Evolutionary conservation across 768 basidiomycete genomes (phyloP), one percentile per base, ranked within the genome.

Genomic region (Mrakia gelida): DNA sequence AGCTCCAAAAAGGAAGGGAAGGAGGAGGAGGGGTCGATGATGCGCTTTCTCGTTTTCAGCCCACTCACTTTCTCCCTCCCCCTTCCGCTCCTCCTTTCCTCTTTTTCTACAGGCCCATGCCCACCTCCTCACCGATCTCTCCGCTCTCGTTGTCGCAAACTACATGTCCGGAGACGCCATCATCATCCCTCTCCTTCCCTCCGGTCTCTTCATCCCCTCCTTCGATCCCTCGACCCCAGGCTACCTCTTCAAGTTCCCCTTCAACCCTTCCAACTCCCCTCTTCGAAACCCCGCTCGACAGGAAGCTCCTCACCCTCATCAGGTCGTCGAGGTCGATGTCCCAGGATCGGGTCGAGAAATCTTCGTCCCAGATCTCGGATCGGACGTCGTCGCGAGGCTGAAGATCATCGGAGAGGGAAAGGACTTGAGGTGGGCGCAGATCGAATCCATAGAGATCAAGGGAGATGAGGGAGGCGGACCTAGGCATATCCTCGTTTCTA

Each of bases 401-500:
- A 75, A 45, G 41, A 15, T 79, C 3, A 28, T n/a, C 10, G 71
- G 34, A n/a, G 59, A 75, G 32, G 68, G 52, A 2, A 67, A 54
- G 5, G 32, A n/a, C 18, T 30, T 78, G 49, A 70, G 43, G 32
- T 79, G 74, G 74, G 49, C 41, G 23, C 32, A 71, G 28, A 54
- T 71, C 34, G 78, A 79, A 16, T 52, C 54, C 15, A 65, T 45
- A 8, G 62, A 38, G 52, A 45, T 78, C 41, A 68, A 63, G 11
- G 77, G 77, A 13, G 77, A 78, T 15, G 78, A 79, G 62, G 78
- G 78, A 49, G 78, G 78, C 15, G 78, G 78, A 41, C 75, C 74
- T 45, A 45, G 78, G 32, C 78, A 79, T 56, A 75, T 79, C 10
- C 41, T 63, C 34, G 78, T 75, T 5, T 63, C 63, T 15, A 54